phyloP scores from a whole-genome alignment of 208 protist genomes.

The Leishmania tropica region DNA sequence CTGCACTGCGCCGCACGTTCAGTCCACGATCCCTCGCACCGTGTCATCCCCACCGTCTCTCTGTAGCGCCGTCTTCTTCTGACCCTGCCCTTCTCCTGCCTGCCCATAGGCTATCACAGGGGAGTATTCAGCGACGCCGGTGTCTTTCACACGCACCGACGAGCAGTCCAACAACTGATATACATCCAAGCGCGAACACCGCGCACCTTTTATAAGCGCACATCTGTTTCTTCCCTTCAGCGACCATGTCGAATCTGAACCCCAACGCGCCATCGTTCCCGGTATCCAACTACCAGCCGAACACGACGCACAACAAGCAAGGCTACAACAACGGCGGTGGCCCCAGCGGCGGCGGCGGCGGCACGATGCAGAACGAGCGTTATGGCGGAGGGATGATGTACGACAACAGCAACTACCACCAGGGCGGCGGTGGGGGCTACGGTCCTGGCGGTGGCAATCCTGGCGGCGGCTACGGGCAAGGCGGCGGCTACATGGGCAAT shows the following conservation, averaged over 20 bases:
- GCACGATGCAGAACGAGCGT: constrained; percentile 20
- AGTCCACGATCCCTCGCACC: not conserved
- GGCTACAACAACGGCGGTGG: constrained; percentile 20
- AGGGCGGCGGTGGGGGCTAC: constrained; percentile 17
- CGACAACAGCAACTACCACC: constrained; percentile 21
- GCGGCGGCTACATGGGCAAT: constrained; percentile 23
- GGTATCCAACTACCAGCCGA: constrained; percentile 12
- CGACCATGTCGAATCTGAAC: constrained; percentile 33
- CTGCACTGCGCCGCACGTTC: not conserved
- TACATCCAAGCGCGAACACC: not conserved
- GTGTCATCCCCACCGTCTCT: not conserved
- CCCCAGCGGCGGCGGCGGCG: not conserved
- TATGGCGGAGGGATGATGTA: constrained; percentile 25
- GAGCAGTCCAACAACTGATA: not conserved
- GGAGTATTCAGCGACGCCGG: not conserved
- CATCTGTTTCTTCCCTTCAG: constrained; percentile 3
- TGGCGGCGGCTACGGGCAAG: constrained; percentile 14
- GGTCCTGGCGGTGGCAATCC: constrained; percentile 11
- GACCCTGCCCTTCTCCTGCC: not conserved
- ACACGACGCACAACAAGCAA: constrained; percentile 12
- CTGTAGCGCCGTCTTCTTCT: not conserved
- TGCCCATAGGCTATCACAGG: not conserved
- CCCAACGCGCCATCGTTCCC: constrained; percentile 30
- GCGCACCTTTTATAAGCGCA: not conserved
- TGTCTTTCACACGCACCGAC: not conserved